Percentiles rank a stretch among this genome's conserved stretches.
phyloP scores from a whole-genome alignment of 768 basidiomycete species.

The Rossbeevera mucosa region DNA sequence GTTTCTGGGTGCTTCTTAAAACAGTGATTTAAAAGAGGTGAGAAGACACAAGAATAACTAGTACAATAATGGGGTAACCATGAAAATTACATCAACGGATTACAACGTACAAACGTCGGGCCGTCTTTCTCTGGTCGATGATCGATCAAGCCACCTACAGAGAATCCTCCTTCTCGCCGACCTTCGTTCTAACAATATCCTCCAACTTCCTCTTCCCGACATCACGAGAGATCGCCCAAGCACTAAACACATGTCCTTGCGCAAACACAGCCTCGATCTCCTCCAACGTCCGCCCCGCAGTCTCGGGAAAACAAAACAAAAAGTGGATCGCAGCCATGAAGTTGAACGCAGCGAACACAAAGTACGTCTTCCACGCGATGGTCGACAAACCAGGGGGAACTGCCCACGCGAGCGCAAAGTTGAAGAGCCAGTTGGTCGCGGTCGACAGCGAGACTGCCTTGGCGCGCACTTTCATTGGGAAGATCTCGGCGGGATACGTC shows the following conservation, averaged over 20 bases:
- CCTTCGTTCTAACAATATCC: conserved; percentile 34
- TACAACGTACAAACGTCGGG: neutral
- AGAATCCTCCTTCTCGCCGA: conserved; percentile 6
- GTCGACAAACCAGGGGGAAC: conserved; percentile 64
- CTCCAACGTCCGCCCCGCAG: conserved; percentile 66
- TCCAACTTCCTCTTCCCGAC: conserved; percentile 60
- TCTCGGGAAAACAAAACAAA: conserved; percentile 79
- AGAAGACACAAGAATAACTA: neutral
- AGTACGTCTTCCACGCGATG: conserved; percentile 75
- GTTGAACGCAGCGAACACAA: conserved; percentile 76
- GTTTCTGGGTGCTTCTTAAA: neutral
- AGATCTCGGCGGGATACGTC: conserved; percentile 71
- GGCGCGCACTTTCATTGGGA: conserved; percentile 63
- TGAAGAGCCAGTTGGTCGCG: conserved; percentile 59
- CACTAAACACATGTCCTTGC: conserved; percentile 62
- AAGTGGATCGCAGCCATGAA: conserved; percentile 67
- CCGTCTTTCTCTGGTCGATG: accelerated
- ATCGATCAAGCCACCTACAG: conserved; percentile 2
- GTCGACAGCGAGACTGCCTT: conserved; percentile 48
- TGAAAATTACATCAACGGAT: neutral
- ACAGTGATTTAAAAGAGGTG: neutral
- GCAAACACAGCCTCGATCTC: conserved; percentile 77
- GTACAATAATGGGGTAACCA: neutral
- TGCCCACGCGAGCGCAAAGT: conserved; percentile 70
- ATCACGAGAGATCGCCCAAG: conserved; percentile 61